Percentiles rank a stretch among this genome's conserved stretches.
Conservation (phyloP, 192 early-diverging fungal genomes). For the Coemansia umbellata region DNA sequence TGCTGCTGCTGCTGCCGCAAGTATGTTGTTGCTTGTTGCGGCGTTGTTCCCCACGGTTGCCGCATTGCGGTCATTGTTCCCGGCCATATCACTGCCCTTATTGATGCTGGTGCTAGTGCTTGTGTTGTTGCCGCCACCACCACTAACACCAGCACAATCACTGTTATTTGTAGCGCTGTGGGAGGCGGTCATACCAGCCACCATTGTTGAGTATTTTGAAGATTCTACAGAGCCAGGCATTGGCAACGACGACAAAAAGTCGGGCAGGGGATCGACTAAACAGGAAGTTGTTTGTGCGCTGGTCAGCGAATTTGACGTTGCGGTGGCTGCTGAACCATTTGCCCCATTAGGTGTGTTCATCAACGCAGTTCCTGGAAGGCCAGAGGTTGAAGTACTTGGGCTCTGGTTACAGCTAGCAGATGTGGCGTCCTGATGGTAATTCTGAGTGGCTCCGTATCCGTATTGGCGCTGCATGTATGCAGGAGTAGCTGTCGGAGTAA, state of each 20-base stretch:
- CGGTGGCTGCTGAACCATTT: conserved; percentile 1
- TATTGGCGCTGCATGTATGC: conserved; percentile 12
- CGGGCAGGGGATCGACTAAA: conserved; percentile 33
- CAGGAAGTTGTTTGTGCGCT: too few relatives aligned
- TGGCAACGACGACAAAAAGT: conserved; percentile 40
- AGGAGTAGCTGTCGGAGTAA: conserved; percentile 5
- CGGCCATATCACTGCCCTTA: not conserved
- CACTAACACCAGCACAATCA: conserved; percentile 1
- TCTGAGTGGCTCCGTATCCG: conserved; percentile 13
- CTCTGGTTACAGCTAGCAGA: conserved; percentile 21
- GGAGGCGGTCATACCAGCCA: conserved; percentile 8
- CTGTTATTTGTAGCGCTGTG: conserved; percentile 4
- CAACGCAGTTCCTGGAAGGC: conserved; percentile 31
- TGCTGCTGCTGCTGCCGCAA: conserved; percentile 32
- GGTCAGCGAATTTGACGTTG: conserved; percentile 16
- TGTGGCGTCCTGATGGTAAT: conserved; percentile 4
- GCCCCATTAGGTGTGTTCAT: not conserved
- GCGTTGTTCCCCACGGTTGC: conserved; percentile 3
- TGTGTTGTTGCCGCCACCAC: not conserved
- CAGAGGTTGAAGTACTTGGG: conserved; percentile 24
- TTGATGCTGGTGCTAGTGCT: not conserved
- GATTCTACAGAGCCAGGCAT: conserved; percentile 7
- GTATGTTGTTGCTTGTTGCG: conserved; percentile 13
- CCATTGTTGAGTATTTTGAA: conserved; percentile 34
- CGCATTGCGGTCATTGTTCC: not conserved